Base-by-base conservation (phyloP, 2,329 filamentous ascomycete genomes). In the Annulohypoxylon truncatum region DNA sequence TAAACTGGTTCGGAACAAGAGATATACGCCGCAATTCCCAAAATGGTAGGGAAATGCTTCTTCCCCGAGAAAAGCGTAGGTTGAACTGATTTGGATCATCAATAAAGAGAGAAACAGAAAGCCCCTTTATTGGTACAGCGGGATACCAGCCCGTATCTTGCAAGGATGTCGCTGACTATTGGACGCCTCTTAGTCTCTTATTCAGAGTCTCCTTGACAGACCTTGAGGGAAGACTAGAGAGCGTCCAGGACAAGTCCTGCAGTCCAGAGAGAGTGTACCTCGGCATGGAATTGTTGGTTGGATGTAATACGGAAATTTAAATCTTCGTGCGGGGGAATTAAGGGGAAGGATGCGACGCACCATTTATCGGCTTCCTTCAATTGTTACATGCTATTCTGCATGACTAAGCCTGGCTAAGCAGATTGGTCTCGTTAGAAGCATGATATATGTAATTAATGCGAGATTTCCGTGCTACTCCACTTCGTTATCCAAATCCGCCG, bases 321-420 rank as follows among this genome's bases (percentile, higher is more conserved):
- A 61, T 64, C 53, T 56, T 67, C 64, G 67, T 69, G 67, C 64
- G 67, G 67, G 67, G 67, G 67, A 60, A 51, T n/a, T 35, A 28
- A 20, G 24, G 42, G 18, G 54, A 20, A 42, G 38, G 38, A 42
- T 42, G 8, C 15, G 13, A 60, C 15, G 42, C 40, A 42, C 20
- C 24, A 44, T 26, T 59, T 68, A 24, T 15, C 2, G 13, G 12
- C 8, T 52, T 4, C 12, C 28, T 26, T 44, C 44, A n/a, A 10
- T 52, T 26, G 1, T 42, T 64, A 29, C 57, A 68, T 65, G 40
- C 6, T 4, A 6, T 8, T 4, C n/a, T 18, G 1, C 3, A 20
- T 44, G n/a, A n/a, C 22, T 29, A 22, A 22, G 4, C 12, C 24
- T 35, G 7, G 31, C 5, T 40, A 40, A 57, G 24, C 5, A 26